A percentile compares a stretch with the other conserved stretches of the same genome.
These are phyloP conservation scores for Cryphonectria carpinicola DNA, from an alignment of 2,329 filamentous ascomycete genomes.

Conservation along the genomic window DNA sequence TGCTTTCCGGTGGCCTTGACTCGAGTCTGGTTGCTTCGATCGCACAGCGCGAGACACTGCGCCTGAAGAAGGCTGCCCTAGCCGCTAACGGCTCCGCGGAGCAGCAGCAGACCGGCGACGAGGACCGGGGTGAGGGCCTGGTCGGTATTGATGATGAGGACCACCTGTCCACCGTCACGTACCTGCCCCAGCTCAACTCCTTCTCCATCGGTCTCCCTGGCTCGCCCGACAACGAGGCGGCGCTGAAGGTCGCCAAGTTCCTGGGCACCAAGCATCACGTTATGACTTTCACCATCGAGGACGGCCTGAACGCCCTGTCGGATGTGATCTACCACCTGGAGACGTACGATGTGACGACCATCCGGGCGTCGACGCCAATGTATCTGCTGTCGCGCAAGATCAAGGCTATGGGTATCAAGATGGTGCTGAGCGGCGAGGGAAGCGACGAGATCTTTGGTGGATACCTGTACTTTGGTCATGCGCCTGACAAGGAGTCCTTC, in stretches of 20 bases:
- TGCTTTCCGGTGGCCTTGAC: slow-evolving; percentile 93
- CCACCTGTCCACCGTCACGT: slow-evolving; percentile 85
- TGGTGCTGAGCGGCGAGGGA: slow-evolving; percentile 96
- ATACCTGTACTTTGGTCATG: slow-evolving; percentile 97
- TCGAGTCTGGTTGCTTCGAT: slow-evolving; percentile 95
- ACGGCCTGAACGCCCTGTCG: slow-evolving; percentile 92
- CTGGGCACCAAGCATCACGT: slow-evolving; percentile 97
- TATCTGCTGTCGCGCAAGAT: slow-evolving; percentile 97
- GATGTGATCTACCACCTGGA: slow-evolving; percentile 99
- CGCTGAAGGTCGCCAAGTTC: slow-evolving; percentile 92
- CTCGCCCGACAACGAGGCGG: slow-evolving; percentile 90
- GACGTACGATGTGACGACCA: slow-evolving; percentile 97
- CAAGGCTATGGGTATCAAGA: slow-evolving; percentile 99
- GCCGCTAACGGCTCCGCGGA: slow-evolving; percentile 48
- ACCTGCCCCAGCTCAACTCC: slow-evolving; percentile 93
- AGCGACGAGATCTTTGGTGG: slow-evolving; percentile 98
- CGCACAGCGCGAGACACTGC: slow-evolving; percentile 87
- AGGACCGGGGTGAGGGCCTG: slow-evolving; percentile 69
- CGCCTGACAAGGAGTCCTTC: slow-evolving; percentile 88
- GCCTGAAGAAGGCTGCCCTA: slow-evolving; percentile 69
- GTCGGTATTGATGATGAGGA: slow-evolving; percentile 95
- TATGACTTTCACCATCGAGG: slow-evolving; percentile 97
- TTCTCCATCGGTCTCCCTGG: slow-evolving; percentile 97
- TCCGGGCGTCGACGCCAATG: slow-evolving; percentile 98
- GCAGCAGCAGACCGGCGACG: slow-evolving; percentile 48